Evolutionary conservation across 768 basidiomycete species (phyloP).

Genomic region (Xerocomellus intermedius): DNA sequence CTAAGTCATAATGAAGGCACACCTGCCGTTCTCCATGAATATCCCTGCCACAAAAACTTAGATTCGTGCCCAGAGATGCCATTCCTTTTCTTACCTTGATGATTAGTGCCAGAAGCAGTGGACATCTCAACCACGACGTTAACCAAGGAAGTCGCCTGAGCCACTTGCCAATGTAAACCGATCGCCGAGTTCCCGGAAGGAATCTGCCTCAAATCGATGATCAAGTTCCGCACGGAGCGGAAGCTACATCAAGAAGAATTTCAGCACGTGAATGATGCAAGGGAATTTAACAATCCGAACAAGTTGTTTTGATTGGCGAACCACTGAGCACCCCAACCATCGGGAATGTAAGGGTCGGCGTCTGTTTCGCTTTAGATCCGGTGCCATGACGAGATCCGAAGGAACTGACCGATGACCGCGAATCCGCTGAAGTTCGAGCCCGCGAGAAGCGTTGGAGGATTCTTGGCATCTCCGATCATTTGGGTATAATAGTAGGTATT

Average conservation of each 20-base stretch:
- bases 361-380: constrained; percentile 39
- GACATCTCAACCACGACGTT: constrained; percentile 76
- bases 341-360: constrained; percentile 67
- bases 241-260: constrained; percentile 39
- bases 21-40: constrained; percentile 77
- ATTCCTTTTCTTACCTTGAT: constrained; percentile 53
- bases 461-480: constrained; percentile 71
- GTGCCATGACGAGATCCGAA: not conserved
- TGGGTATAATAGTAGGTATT: constrained; percentile 75
- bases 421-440: constrained; percentile 58
- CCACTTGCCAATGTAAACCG: constrained; percentile 83
- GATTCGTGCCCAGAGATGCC: not conserved
- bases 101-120: constrained; percentile 54
- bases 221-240: constrained; percentile 70
- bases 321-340: constrained; percentile 38
- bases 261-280: not conserved
- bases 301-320: constrained; percentile 26
- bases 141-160: constrained; percentile 70
- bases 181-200: constrained; percentile 53
- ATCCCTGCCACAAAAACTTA: constrained; percentile 35
- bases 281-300: constrained; percentile 1
- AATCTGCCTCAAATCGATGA: constrained; percentile 63
- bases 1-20: not conserved
- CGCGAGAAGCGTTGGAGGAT: constrained; percentile 66
- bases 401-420: constrained; percentile 64